phyloP scores from a whole-genome alignment of 306 rosid genomes.

The Alnus glutinosa region DNA sequence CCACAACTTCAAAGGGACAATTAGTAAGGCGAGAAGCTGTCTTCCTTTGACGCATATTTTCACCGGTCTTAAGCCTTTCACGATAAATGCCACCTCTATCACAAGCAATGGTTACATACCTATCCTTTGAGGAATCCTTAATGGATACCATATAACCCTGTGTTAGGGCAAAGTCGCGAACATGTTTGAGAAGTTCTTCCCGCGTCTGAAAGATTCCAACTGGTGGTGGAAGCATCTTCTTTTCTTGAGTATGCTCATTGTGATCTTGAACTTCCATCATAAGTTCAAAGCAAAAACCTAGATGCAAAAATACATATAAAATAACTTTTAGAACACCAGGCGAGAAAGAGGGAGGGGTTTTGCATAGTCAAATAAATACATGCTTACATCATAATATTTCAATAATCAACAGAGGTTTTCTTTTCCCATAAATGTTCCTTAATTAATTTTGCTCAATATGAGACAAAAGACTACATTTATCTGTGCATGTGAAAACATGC shows the following conservation, averaged over 20 bases:
- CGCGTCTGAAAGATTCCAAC: not conserved
- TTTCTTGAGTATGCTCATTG: not conserved
- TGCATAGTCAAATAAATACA: too few species aligned
- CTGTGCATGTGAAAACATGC: too few species aligned
- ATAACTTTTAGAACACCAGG: too few species aligned
- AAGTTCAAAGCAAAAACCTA: too few species aligned
- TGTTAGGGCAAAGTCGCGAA: not conserved
- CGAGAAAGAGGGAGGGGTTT: too few species aligned
- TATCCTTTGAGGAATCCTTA: not conserved
- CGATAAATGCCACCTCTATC: not conserved
- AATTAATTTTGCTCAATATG: too few species aligned
- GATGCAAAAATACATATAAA: too few species aligned
- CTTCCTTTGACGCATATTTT: not conserved
- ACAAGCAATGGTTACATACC: not conserved
- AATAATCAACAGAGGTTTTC: too few species aligned
- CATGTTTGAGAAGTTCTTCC: conserved; percentile 3
- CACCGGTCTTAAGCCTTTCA: not conserved
- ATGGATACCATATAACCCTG: not conserved
- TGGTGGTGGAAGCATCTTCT: not conserved
- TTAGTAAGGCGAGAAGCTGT: not conserved
- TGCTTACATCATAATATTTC: too few species aligned
- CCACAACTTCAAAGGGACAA: not conserved
- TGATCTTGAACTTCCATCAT: conserved; percentile 20
- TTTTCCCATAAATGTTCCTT: too few species aligned
- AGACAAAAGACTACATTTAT: too few species aligned